Evolutionary conservation across 495 filamentous ascomycete genomes (phyloP).

Genomic region (Pseudevernia furfuracea): DNA sequence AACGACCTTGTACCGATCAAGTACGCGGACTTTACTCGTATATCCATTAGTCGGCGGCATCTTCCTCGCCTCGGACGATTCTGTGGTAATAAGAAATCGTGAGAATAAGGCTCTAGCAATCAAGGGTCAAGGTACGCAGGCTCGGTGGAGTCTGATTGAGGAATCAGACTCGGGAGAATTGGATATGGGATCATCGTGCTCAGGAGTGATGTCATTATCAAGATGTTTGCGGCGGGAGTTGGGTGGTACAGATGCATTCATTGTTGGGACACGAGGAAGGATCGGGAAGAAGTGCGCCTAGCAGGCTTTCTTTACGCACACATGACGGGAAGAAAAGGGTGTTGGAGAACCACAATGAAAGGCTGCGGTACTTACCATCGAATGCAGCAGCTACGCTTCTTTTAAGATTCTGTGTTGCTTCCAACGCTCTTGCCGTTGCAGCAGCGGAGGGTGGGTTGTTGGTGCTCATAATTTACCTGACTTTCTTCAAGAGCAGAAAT

Average conservation of each 20-base stretch:
- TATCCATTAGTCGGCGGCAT: conserved; percentile 48
- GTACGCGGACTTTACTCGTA: conserved; percentile 79
- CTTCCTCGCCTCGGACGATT: conserved; percentile 31
- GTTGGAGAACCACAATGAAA: conserved; percentile 6
- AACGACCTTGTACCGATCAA: conserved; percentile 87
- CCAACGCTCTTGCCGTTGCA: conserved; percentile 20
- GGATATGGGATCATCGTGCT: neutral
- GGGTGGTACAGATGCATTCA: neutral
- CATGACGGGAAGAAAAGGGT: conserved; percentile 11
- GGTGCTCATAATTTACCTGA: conserved; percentile 5
- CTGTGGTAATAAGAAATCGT: conserved; percentile 17
- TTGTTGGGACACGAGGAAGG: neutral
- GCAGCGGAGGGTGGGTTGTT: conserved; percentile 19
- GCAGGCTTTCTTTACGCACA: neutral
- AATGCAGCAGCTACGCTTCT: conserved; percentile 67
- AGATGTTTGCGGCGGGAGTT: neutral
- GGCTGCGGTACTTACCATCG: conserved; percentile 55
- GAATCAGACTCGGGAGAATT: neutral
- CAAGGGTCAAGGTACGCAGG: conserved; percentile 14
- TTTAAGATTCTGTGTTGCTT: conserved; percentile 53
- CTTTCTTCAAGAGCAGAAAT: neutral
- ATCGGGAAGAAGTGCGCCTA: neutral
- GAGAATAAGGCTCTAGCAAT: conserved; percentile 22
- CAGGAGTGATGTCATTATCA: neutral
- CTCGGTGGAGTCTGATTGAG: neutral